Evolutionary conservation across 768 basidiomycete species (phyloP).

Genomic region (Panellus pusillus): DNA sequence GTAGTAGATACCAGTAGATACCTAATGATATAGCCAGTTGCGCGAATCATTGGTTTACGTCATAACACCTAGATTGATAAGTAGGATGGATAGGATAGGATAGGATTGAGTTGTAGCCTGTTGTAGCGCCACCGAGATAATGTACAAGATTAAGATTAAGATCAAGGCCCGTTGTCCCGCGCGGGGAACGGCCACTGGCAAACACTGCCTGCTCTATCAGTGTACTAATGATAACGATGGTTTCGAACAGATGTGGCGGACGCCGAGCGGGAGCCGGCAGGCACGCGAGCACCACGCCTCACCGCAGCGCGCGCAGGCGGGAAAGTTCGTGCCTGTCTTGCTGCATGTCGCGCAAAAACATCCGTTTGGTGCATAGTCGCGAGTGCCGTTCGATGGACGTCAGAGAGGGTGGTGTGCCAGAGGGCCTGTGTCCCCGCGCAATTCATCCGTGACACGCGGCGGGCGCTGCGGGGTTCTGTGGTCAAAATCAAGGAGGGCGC

Average conservation of each 20-base stretch:
- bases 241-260: conserved; percentile 6
- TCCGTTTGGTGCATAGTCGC: conserved; percentile 28
- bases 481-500: conserved; percentile 20
- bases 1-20: too few species aligned
- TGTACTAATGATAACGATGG: too few species aligned
- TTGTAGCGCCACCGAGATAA: too few species aligned
- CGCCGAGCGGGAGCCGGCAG: conserved; percentile 7
- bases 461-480: background rate
- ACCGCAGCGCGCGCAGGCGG: conserved; percentile 38
- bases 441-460: background rate
- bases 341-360: conserved; percentile 34
- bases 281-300: conserved; percentile 17
- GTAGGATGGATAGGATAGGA: too few species aligned
- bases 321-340: conserved; percentile 37
- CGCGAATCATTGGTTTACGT: too few species aligned
- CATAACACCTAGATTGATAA: too few species aligned
- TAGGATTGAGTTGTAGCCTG: too few species aligned
- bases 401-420: conserved; percentile 26
- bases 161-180: too few species aligned
- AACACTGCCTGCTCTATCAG: too few species aligned
- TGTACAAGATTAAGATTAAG: too few species aligned
- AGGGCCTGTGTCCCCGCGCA: background rate
- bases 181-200: too few species aligned
- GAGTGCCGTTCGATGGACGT: conserved; percentile 34
- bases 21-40: too few species aligned